Base-by-base conservation (phyloP, 371 early-diverging fungal genomes). In the Mortierella sp. region DNA sequence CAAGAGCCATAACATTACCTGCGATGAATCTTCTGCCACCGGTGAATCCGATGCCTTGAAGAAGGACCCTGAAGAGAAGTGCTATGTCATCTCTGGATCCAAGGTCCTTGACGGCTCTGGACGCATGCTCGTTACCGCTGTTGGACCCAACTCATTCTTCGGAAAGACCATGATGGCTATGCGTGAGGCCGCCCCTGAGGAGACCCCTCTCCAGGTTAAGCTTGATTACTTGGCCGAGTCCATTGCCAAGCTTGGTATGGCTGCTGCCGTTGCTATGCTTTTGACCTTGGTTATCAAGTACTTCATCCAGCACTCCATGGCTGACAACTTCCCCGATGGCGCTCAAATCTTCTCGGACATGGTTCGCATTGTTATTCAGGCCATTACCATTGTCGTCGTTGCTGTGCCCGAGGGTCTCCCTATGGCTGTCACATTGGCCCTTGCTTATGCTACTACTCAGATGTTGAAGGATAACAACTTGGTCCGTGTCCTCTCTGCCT, bases 181-280 rank as follows among this genome's bases (percentile, higher is more conserved):
- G 88, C 94, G 94, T 64, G 91, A 87, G 43, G 87, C 86, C 9
- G 87, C 91, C 59, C 80, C 88, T 10, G 96, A 96, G 78, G 91
- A 90, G n/a, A 98, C 99, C 26, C 98, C 99, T 26, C 91, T 98
- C 45, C 97, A 98, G 87, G 78, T 84, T 68, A 97, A 98, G 85
- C 88, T 98, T 22, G 93, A 93, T 63, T 78, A 84, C 14, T 85
- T 98, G 12, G 97, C 98, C n/a, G 96, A 97, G 80, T 88, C 92
- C 78, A 98, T 98, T 77, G 97, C 97, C 75, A 96, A 96, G 85
- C 89, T 95, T 63, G 99, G 97, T 62, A 88, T 94, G 76, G 87
- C 90, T 52, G 92, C 93, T 62, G 95, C 96, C 12, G 64, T 94
- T n/a, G 70, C 90, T 55, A 93, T 98, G 90, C 84, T 98, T 68